These are phyloP conservation scores for Didymella pinodella DNA, from an alignment of 2,329 filamentous ascomycete species.

Conservation along the genomic window DNA sequence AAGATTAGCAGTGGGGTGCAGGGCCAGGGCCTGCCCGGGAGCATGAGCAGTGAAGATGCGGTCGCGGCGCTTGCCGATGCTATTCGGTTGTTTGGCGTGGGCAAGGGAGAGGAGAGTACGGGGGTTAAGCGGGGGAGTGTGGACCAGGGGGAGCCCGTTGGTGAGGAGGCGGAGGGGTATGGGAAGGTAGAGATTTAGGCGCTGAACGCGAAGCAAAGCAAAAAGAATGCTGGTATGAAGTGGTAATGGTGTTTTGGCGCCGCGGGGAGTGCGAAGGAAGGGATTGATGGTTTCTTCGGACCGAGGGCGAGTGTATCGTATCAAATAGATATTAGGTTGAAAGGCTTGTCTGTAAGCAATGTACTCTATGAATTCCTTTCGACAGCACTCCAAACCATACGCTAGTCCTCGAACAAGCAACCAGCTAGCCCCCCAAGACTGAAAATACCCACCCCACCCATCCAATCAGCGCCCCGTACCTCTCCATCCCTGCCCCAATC, in stretches of 20 bases:
- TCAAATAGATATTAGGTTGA: neutral
- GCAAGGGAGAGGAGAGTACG: slow-evolving; percentile 48
- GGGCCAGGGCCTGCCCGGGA: slow-evolving; percentile 44
- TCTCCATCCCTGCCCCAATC: neutral
- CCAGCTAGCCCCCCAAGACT: too few relatives aligned
- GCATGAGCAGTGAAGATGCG: slow-evolving; percentile 44
- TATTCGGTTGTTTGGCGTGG: slow-evolving; percentile 46
- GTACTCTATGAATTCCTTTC: too few relatives aligned
- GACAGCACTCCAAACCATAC: too few relatives aligned
- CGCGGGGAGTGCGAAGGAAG: too few relatives aligned
- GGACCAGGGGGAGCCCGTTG: slow-evolving; percentile 40
- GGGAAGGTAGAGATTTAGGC: slow-evolving; percentile 45
- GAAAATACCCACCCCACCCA: too few relatives aligned
- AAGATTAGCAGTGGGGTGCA: slow-evolving; percentile 47
- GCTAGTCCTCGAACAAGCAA: too few relatives aligned
- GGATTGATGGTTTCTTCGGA: neutral
- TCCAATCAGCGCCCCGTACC: too few relatives aligned
- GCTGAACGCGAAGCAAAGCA: too few relatives aligned
- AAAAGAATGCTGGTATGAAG: neutral
- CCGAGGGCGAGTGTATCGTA: neutral
- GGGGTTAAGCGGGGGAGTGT: slow-evolving; percentile 42
- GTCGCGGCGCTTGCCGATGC: slow-evolving; percentile 46
- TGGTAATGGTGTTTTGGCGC: slow-evolving; percentile 17
- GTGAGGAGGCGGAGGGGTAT: slow-evolving; percentile 46
- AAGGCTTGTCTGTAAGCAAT: too few relatives aligned